Conservation (phyloP, 1,284 basidiomycete genomes). For the Clitocybe nebularis region DNA sequence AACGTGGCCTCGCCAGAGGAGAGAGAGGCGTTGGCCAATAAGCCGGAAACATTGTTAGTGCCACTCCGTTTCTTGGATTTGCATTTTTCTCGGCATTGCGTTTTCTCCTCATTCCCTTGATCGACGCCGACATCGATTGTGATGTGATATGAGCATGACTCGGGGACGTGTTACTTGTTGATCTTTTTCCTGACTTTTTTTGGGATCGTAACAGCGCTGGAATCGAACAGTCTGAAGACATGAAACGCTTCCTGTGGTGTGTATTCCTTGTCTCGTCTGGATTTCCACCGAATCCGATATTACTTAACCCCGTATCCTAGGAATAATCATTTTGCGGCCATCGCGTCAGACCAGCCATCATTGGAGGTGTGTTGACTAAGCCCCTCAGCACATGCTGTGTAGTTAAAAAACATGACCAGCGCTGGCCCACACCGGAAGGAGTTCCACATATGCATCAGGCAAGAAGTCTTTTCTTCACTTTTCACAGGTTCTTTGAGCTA, state of each 20-base stretch:
- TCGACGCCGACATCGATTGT: too few relatives aligned
- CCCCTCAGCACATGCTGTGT: too few relatives aligned
- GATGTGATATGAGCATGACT: too few relatives aligned
- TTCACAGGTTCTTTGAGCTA: constrained; percentile 2
- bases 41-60: constrained; percentile 50
- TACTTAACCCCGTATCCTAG: too few relatives aligned
- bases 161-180: too few relatives aligned
- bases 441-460: constrained; percentile 55
- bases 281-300: too few relatives aligned
- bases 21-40: constrained; percentile 39
- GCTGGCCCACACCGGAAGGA: constrained; percentile 51
- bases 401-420: too few relatives aligned
- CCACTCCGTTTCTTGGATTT: constrained; percentile 2
- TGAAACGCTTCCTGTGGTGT: constrained; percentile 68
- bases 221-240: constrained; percentile 66
- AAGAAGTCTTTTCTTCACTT: constrained; percentile 4
- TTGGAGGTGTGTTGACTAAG: too few relatives aligned
- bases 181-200: constrained; percentile 6
- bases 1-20: constrained; percentile 41
- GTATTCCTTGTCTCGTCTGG: too few relatives aligned
- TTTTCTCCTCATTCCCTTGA: not conserved
- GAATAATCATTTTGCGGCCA: constrained; percentile 75
- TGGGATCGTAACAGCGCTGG: constrained; percentile 55
- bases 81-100: constrained; percentile 1
- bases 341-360: constrained; percentile 72